Conservation (phyloP, 1,284 basidiomycete genomes). For the Peniophora sp. region DNA sequence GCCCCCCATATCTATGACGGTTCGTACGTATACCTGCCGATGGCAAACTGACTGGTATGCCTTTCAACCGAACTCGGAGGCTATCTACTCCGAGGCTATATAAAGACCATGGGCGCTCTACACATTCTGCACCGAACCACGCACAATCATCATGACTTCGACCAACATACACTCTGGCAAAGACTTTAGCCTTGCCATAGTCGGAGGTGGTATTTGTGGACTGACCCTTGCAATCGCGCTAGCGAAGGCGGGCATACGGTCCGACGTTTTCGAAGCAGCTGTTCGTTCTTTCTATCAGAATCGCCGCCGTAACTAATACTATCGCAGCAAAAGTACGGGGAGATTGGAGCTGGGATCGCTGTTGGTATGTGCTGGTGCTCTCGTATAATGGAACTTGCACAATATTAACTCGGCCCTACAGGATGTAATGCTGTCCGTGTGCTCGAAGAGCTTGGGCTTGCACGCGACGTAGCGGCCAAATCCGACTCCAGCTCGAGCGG, state of each 20-base stretch:
- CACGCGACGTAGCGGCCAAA: constrained; percentile 30
- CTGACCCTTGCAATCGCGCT: constrained; percentile 12
- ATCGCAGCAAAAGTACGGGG: constrained; percentile 33
- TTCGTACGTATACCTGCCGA: no score
- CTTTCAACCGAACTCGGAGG: no score
- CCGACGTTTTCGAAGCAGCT: constrained; percentile 14
- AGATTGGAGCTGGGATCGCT: constrained; percentile 47
- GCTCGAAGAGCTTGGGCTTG: constrained; percentile 34
- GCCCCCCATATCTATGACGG: no score
- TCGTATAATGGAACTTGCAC: no score
- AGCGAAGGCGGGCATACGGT: constrained; percentile 8
- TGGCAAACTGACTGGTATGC: no score
- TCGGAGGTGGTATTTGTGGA: constrained; percentile 15
- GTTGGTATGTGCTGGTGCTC: constrained; percentile 29
- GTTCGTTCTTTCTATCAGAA: no score
- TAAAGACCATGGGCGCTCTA: no score
- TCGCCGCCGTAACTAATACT: no score
- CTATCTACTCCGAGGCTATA: no score
- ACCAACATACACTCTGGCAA: background rate
- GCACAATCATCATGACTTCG: no score
- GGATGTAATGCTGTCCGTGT: constrained; percentile 44
- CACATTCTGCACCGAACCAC: no score
- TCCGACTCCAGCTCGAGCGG: constrained; percentile 22
- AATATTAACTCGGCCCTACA: constrained; percentile 13
- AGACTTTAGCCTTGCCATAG: constrained; percentile 12